Evolutionary conservation across 2,329 filamentous ascomycete genomes (phyloP).

Genomic region (Rhytidhysteron rufulum): DNA sequence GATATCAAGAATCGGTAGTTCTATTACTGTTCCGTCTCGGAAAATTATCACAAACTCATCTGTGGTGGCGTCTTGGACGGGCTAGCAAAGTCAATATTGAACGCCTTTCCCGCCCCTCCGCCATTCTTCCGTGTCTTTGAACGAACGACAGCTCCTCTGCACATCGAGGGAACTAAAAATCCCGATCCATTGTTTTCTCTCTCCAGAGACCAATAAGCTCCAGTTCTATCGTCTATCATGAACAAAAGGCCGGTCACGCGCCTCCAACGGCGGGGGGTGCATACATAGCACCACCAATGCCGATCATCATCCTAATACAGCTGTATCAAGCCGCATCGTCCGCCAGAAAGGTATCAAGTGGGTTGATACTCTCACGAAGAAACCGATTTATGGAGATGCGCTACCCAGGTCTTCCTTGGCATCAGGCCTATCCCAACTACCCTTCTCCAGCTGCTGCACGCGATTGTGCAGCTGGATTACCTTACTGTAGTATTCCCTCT

Average conservation of each 20-base stretch:
- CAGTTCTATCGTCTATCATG: conserved; percentile 5
- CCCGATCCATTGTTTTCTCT: neutral
- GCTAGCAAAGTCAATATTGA: neutral
- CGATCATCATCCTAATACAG: conserved; percentile 19
- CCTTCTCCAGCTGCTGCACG: conserved; percentile 61
- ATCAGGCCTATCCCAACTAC: conserved; percentile 68
- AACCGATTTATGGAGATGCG: no score
- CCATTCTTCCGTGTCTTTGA: neutral
- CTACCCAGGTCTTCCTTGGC: conserved; percentile 64
- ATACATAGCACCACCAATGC: no score
- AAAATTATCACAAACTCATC: conserved; percentile 13
- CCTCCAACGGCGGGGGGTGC: conserved; percentile 24
- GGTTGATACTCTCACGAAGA: no score
- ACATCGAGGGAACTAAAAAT: no score
- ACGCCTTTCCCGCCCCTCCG: neutral
- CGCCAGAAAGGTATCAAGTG: neutral
- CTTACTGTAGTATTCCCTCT: conserved; percentile 47
- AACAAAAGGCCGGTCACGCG: conserved; percentile 29
- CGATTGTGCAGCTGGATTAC: conserved; percentile 49
- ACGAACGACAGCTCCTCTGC: no score
- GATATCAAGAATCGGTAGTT: conserved; percentile 5
- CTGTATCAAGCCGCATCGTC: neutral
- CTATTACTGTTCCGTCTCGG: conserved; percentile 12
- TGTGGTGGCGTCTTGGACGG: no score
- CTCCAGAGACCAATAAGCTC: conserved; percentile 19